Evolutionary conservation across 208 protist genomes (phyloP), one percentile per base, ranked within the genome.

Genomic region (Strigomonas galati): DNA sequence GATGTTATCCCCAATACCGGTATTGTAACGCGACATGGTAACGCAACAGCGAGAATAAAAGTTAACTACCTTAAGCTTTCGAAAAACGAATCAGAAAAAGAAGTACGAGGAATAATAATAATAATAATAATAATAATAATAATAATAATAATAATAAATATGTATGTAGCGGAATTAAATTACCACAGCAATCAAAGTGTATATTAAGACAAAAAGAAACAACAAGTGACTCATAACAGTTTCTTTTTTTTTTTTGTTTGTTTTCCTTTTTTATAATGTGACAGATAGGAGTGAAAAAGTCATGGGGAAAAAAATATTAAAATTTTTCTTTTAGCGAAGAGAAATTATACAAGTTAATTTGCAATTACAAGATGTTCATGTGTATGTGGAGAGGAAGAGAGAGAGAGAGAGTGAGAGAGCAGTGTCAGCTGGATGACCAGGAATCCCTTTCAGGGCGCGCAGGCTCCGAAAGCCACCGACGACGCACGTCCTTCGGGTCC

Each of bases 21-120:
- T 93, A 69, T 91, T 87, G 71, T 93, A 93, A 62, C 84, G 87
- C 7, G 90, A 91, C 87, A 96, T 96, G 46, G 15, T 57, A 31
- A 17, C 21, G 60, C 26, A 35, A 30, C 24, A 58, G 31, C 27
- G 31, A 30, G 7, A 58, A 61, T 43, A 10, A 46, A 19, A 48
- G 2, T 40, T 60, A 43, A 40, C 27, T 44, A 4, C 17, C 40
- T 60, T 60, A 56, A 52, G 4, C 9, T 6, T 17, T 9, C 27
- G 10, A 46, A 10, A 19, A 17, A 5, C 9, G 56, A 3, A 12
- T 27, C 9, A 19, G 44, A 54, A 54, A 51, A 43, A 67, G 57
- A 62, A 15, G 15, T 2, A 15, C 0, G 10, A 61, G 30, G n/a
- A 49, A 49, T 49, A 49, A 49, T 49, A 49, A 49, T 49, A 49